Evolutionary conservation across 2,329 filamentous ascomycete species (phyloP).

Genomic region (Blumeriella jaapii): DNA sequence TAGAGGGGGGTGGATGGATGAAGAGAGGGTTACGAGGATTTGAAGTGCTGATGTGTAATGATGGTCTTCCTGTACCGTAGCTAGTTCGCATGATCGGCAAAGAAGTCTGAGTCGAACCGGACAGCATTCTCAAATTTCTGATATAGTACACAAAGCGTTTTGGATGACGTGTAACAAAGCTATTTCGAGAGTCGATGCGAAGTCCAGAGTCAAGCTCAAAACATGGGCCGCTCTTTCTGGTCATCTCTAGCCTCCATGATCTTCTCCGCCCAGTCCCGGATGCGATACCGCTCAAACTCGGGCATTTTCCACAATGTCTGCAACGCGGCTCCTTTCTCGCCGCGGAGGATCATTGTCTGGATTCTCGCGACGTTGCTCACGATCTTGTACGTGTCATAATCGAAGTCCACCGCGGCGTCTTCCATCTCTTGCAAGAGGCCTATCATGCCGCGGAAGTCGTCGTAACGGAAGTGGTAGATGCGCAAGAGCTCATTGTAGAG

Average conservation of each 20-base stretch:
- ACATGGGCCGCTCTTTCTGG: conserved; percentile 6
- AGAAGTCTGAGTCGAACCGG: too few species aligned
- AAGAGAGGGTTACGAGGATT: too few species aligned
- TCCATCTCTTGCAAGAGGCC: conserved; percentile 26
- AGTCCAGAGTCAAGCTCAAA: too few species aligned
- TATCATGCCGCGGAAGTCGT: conserved; percentile 32
- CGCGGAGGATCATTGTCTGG: conserved; percentile 11
- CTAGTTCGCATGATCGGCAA: too few species aligned
- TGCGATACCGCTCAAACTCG: conserved; percentile 14
- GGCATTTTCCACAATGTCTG: conserved; percentile 22
- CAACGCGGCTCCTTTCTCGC: conserved; percentile 15
- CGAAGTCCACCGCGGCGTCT: conserved; percentile 21
- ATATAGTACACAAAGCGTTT: conserved; percentile 6
- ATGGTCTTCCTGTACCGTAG: too few species aligned
- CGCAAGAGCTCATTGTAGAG: conserved; percentile 58
- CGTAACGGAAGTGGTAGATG: conserved; percentile 48
- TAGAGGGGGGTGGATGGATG: too few species aligned
- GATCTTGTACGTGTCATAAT: conserved; percentile 24
- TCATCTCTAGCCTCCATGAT: conserved; percentile 12
- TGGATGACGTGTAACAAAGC: too few species aligned
- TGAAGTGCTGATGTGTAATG: too few species aligned
- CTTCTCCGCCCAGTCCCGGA: conserved; percentile 18
- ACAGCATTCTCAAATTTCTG: too few species aligned
- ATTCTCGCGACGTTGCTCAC: conserved; percentile 16
- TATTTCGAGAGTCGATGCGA: too few species aligned